phyloP scores from a whole-genome alignment of 768 basidiomycete genomes.

The Strobilomyces confusus region DNA sequence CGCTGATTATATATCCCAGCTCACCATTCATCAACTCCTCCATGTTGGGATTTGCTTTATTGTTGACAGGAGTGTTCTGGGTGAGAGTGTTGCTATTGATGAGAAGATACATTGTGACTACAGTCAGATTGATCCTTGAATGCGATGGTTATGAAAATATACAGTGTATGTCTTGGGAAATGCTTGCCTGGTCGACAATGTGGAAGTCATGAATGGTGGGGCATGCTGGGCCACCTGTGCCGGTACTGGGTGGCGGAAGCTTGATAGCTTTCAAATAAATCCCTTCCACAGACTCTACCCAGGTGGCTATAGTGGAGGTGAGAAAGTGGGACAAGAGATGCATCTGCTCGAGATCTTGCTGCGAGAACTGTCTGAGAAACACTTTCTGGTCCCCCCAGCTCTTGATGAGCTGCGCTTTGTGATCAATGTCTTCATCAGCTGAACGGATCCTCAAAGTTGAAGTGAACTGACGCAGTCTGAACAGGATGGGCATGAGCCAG shows the following conservation, averaged over 20 bases:
- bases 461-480: too few relatives aligned
- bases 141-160: background rate
- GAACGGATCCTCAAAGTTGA: too few relatives aligned
- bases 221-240: slow-evolving; percentile 18
- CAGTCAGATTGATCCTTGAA: slow-evolving; percentile 26
- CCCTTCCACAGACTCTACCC: too few relatives aligned
- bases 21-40: slow-evolving; percentile 23
- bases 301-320: too few relatives aligned
- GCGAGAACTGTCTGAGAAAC: too few relatives aligned
- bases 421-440: too few relatives aligned
- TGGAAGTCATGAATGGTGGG: slow-evolving; percentile 28
- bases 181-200: slow-evolving; percentile 22
- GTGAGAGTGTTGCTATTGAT: slow-evolving; percentile 21
- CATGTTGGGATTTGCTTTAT: slow-evolving; percentile 23
- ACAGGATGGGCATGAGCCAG: too few relatives aligned
- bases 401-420: too few relatives aligned
- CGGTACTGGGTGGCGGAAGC: slow-evolving; percentile 20
- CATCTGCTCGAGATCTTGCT: too few relatives aligned
- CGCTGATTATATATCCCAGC: background rate
- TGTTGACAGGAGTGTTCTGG: slow-evolving; percentile 25
- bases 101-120: slow-evolving; percentile 27
- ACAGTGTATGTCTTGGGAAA: background rate
- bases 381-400: too few relatives aligned
- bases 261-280: too few relatives aligned
- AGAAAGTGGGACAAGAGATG: too few relatives aligned